These are phyloP conservation scores for Populus tremula DNA, from an alignment of 345 rosid species.

Conservation along the genomic window DNA sequence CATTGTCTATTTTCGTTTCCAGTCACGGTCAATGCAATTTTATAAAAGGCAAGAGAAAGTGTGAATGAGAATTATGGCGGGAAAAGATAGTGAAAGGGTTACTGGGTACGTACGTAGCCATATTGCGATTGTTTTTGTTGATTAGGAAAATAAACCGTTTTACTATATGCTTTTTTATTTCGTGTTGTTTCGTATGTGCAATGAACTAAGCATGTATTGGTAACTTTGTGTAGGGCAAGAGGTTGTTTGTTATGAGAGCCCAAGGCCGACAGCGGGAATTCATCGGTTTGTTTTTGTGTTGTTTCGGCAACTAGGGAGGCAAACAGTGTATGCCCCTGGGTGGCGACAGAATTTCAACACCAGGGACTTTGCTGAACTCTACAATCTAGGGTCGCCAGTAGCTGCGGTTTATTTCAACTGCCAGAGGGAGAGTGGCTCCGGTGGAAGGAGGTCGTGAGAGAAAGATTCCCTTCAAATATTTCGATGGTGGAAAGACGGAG, in stretches of 20 bases:
- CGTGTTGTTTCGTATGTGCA: too few species aligned
- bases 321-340: conserved; percentile 79
- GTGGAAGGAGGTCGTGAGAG: conserved; percentile 47
- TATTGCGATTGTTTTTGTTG: background rate
- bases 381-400: conserved; percentile 72
- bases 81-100: background rate
- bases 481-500: background rate
- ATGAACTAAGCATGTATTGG: background rate
- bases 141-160: background rate
- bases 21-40: too few species aligned
- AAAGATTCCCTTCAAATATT: background rate
- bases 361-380: conserved; percentile 77
- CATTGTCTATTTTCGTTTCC: background rate
- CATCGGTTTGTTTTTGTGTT: conserved; percentile 63
- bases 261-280: conserved; percentile 67
- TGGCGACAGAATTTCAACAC: conserved; percentile 90
- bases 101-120: background rate
- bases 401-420: conserved; percentile 79
- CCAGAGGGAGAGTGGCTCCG: conserved; percentile 76
- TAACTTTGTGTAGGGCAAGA: conserved; percentile 54
- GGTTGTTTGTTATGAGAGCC: conserved; percentile 67
- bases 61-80: too few species aligned
- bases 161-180: too few species aligned
- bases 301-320: conserved; percentile 77
- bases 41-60: too few species aligned